Evolutionary conservation across 176 grass and related monocot genomes (phyloP).

Genomic region (Dendrocalamus sinicus): DNA sequence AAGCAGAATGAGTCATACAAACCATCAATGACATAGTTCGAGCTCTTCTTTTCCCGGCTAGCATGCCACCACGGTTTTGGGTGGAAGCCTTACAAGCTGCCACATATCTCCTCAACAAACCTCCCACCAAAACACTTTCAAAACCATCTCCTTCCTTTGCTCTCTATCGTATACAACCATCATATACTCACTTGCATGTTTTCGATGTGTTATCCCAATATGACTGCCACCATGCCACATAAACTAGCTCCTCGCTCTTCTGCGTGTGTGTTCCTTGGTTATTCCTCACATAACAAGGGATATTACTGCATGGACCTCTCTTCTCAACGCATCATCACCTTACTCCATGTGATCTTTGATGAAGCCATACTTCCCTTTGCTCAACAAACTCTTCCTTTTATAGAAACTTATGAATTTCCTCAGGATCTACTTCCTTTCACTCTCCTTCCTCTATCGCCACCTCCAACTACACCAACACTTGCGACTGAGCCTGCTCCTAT

Average conservation of each 20-base stretch:
- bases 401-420: not conserved
- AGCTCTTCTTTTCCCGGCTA: not conserved
- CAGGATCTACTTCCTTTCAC: no score
- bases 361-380: not conserved
- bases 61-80: not conserved
- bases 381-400: not conserved
- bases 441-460: no score
- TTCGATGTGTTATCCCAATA: not conserved
- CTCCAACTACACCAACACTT: no score
- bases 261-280: not conserved
- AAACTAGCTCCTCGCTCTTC: not conserved
- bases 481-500: no score
- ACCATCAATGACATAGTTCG: not conserved
- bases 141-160: not conserved
- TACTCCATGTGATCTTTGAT: not conserved
- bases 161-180: accelerated
- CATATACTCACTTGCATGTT: not conserved
- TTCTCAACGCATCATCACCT: not conserved
- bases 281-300: not conserved
- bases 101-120: not conserved
- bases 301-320: not conserved
- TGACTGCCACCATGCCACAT: not conserved
- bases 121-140: not conserved
- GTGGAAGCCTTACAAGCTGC: not conserved
- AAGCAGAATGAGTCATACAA: not conserved